Conservation (phyloP, 2,329 filamentous ascomycete genomes). For the Ambrosiella cleistominuta region DNA sequence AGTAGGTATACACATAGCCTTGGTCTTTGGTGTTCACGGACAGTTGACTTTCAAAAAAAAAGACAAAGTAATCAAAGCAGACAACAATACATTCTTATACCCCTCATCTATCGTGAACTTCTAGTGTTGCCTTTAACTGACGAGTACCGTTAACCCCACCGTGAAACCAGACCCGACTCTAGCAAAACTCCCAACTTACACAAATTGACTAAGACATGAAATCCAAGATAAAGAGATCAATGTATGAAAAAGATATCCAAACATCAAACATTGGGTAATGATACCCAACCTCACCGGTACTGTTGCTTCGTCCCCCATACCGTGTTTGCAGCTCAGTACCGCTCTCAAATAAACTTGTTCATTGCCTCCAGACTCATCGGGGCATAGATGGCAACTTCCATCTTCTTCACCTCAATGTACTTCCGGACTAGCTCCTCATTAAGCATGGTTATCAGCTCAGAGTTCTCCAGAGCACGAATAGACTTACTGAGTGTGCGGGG, state of each 20-base stretch:
- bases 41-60: neutral
- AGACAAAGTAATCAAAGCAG: neutral
- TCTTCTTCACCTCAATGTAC: conserved; percentile 41
- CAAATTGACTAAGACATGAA: neutral
- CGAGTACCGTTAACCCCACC: neutral
- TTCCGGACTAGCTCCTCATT: conserved; percentile 33
- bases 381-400: conserved; percentile 34
- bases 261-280: neutral
- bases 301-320: neutral
- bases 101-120: neutral
- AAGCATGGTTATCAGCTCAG: conserved; percentile 27
- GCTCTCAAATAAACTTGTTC: conserved; percentile 44
- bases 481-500: conserved; percentile 38
- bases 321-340: conserved; percentile 31
- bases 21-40: neutral
- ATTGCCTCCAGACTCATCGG: conserved; percentile 30
- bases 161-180: neutral
- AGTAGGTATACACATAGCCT: neutral
- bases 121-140: neutral
- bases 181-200: neutral
- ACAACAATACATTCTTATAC: neutral
- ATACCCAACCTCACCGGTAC: neutral
- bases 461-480: conserved; percentile 33
- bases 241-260: neutral
- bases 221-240: neutral